Evolutionary conservation across 1,284 basidiomycete genomes (phyloP), one percentile per base, ranked within the genome.

Genomic region (Ganoderma lingzhi): DNA sequence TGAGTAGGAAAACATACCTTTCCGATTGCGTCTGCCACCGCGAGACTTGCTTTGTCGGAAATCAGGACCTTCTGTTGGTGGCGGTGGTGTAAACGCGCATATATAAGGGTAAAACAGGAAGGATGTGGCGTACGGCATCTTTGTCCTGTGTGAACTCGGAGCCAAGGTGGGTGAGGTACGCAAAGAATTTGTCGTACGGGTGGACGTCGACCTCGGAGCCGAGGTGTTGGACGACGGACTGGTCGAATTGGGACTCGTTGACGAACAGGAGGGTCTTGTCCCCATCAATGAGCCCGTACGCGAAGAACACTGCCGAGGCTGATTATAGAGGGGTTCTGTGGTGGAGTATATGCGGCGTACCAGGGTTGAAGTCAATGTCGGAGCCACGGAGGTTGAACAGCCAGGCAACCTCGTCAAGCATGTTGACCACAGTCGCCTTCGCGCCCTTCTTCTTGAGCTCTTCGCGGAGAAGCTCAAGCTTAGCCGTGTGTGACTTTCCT

Each of bases 331-430:
- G 3, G n/a, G n/a, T 23, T 23, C n/a, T 23, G n/a, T 2, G 8
- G n/a, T 1, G 0, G n/a, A 15, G 45, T n/a, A 23, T 9, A 2
- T 10, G 6, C 10, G n/a, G 73, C 82, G 28, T 66, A 88, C 88
- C 85, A 72, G 96, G 96, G 78, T 98, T 99, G 83, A 89, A 99
- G 48, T 93, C 92, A 71, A 99, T 97, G 79, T 99, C 97, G 1
- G 90, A 89, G 0, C 97, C 96, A 70, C 97, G 91, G 56, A 99
- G 84, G 81, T 99, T 99, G 83, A 98, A 96, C 39, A 98, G 79
- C 97, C 97, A 96, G 0, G 95, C 95, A 59, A 96, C 89, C 78
- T 97, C 96, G 78, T 97, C 96, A 9, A 98, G 87, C 84, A 92
- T 89, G 30, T 86, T 92, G 10, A 97, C 87, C 4, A 96, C 90